Base-by-base conservation (phyloP, 768 basidiomycete genomes). In the Termitomyces sp. region DNA sequence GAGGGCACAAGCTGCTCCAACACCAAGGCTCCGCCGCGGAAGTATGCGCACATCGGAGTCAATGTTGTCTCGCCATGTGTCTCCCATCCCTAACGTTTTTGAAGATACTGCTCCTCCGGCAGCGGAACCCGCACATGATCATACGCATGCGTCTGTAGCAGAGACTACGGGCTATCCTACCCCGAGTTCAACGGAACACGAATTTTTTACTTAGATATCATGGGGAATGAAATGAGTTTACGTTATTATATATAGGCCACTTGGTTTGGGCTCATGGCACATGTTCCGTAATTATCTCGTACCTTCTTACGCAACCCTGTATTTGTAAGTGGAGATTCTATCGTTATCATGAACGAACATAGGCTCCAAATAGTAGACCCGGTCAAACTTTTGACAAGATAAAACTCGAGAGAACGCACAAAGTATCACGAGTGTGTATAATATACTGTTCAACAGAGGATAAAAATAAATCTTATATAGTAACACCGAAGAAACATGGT, bases 41-140 rank as follows among this genome's bases (percentile, higher is more conserved):
- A 83, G 85, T 2, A 64, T 88, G 5, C 79, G 82, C 5, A 79
- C 86, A 5, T 84, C 85, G 0, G 87, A 89, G 62, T 79, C 81
- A 1, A 68, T 85, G 60, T 64, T 85, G 2, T 68, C 79, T 15
- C 76, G 79, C 31, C 74, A 77, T 60, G 68, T 71, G 15, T 80
- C 80, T 14, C 78, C 77, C 12, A 48, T 68, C 30, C 53, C 57
- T 35, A 35, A 48, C 31, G 17, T 42, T 9, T 31, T 55, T 12
- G 38, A 30, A 50, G 31, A 42, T 46, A 57, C 42, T 28, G 33
- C 61, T 21, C 42, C 51, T 15, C 40, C 33, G 21, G 26, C 30
- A 21, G 19, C 33, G 15, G 53, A 37, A 38, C 38, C 35, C 23
- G 30, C 54, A 45, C 60, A 44, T 33, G 61, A 45, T 40, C 63